Evolutionary conservation across 2,329 filamentous ascomycete genomes (phyloP).

Genomic region (Camillea tinctor): DNA sequence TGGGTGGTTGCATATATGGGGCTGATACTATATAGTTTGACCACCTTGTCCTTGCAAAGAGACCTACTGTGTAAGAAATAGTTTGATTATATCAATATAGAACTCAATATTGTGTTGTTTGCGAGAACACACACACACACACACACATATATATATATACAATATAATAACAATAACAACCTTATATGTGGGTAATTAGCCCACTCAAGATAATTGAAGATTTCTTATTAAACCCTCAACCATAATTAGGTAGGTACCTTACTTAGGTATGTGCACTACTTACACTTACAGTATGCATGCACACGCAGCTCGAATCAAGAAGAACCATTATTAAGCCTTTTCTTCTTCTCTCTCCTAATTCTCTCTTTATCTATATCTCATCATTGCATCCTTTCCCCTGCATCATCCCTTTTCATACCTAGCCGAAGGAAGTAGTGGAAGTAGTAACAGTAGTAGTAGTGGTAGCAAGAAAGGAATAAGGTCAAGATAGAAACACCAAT

Average conservation of each 20-base stretch:
- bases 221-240: background rate
- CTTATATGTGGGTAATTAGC: background rate
- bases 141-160: too few species aligned
- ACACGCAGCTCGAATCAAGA: background rate
- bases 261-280: background rate
- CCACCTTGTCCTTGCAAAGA: background rate
- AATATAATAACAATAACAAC: background rate
- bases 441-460: background rate
- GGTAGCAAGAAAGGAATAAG: background rate
- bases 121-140: background rate
- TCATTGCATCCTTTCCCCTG: too few species aligned
- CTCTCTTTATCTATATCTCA: too few species aligned
- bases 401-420: too few species aligned
- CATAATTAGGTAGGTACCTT: background rate
- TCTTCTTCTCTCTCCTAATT: too few species aligned
- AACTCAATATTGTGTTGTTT: background rate
- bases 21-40: background rate
- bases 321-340: background rate
- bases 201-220: background rate
- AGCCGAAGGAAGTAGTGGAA: too few species aligned
- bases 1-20: too few species aligned
- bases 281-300: background rate
- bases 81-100: background rate
- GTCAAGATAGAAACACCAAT: background rate
- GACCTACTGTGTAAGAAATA: background rate